Evolutionary conservation across 208 protist genomes (phyloP), one percentile per base, ranked within the genome.

Genomic region (Angomonas desouzai): DNA sequence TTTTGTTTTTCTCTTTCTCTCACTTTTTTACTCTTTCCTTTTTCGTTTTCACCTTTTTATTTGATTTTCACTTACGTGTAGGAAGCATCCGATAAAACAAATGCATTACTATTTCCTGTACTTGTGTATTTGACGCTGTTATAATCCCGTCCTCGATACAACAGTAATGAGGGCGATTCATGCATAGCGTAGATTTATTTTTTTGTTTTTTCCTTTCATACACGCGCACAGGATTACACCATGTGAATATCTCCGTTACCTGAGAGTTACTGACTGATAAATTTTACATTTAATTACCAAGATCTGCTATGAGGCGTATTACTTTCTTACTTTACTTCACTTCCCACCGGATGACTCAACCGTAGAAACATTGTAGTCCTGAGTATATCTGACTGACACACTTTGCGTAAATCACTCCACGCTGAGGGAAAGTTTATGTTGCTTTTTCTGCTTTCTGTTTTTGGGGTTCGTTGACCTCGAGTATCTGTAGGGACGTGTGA

Each of bases 271-370:
- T 84, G 83, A 85, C 83, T 57, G 83, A 89, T 70, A 82, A 76
- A 69, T 62, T 80, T 80, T 86, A 77, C 79, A 56, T 72, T 63
- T 38, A 27, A 68, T 68, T 77, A 83, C 83, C 83, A 89, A 89
- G 83, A 89, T 89, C 79, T 87, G 81, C 81, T 83, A 91, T 91
- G 80, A 87, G 58, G 27, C 4, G 62, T 27, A 34, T 48, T 63
- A 32, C 61, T 49, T 30, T 4, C 16, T 64, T 40, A 27, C 22
- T 72, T 48, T 55, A 59, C 32, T 40, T 10, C 36, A 18, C 23
- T 32, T 45, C 34, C 22, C 51, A 32, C 9, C 29, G 10, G 29
- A 57, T 57, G 51, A 57, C 25, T 29, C 9, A 18, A 36, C 51
- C 29, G 29, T 33, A 29, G 53, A 69, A 67, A 57, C 62, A 67